Evolutionary conservation across 129 eudicot genomes (phyloP), one percentile per base, ranked within the genome.

Genomic region (Kitagawia praeruptora): DNA sequence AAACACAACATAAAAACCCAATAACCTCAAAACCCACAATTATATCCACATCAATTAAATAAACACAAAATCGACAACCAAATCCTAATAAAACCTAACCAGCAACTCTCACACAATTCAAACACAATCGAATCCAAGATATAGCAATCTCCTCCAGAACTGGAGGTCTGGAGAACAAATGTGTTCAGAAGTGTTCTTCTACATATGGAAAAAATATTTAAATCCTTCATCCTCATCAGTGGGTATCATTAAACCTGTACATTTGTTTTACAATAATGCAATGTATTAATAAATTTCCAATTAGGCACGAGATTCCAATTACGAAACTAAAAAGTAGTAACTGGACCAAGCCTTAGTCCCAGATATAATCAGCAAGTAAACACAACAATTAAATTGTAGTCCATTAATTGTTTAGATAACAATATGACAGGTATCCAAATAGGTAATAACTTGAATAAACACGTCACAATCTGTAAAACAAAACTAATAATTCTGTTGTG

Each of bases 101-200:
- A 28, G 5, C 18, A 66, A 64, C 72, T 58, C 4, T 4, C 34
- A n/a, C 67, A 9, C 67, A 58, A n/a, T 58, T 8, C 4, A 23
- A 58, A 58, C 67, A 58, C 31, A 58, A 58, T n/a, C 10, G 10
- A 58, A 31, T 58, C 47, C 14, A 58, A 58, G 47, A 4, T 44
- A 44, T 44, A 44, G 47, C 47, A 44, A 44, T 44, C 47, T 44
- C 47, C 47, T 44, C 13, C 47, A 96, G 93, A 19, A 98, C 98
- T 0, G 99, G 99, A 27, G 98, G 99, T 58, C 98, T 87, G 56
- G 98, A 92, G 96, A 90, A 74, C 98, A 90, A 11, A 90, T 96
- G 87, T 96, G 91, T 78, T 90, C 93, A 74, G 92, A 96, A 15
- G 96, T 92, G 77, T 80, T 92, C 78, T 90, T 90, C n/a, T 98